phyloP scores from a whole-genome alignment of 768 basidiomycete genomes.

The Hydnum rufescens region DNA sequence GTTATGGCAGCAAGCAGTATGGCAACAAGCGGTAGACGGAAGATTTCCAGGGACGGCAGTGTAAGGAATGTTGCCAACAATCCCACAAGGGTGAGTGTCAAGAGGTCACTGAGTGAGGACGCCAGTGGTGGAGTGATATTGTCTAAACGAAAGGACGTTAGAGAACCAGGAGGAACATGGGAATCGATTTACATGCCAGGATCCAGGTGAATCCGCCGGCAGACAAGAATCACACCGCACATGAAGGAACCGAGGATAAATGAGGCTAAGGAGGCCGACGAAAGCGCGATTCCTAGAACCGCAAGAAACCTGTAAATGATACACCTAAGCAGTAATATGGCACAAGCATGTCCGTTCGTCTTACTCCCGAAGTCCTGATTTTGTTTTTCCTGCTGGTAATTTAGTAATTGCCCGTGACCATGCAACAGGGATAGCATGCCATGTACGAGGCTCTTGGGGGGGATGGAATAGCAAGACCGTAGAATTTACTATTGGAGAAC shows the following conservation, averaged over 20 bases:
- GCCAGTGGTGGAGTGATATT: slow-evolving; percentile 94
- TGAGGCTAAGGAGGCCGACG: slow-evolving; percentile 58
- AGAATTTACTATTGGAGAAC: too few species aligned
- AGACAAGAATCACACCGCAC: slow-evolving; percentile 63
- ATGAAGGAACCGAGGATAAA: slow-evolving; percentile 81
- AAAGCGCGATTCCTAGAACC: slow-evolving; percentile 61
- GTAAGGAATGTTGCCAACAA: slow-evolving; percentile 48
- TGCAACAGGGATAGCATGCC: too few species aligned
- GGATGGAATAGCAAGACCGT: too few species aligned
- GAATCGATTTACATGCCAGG: slow-evolving; percentile 36
- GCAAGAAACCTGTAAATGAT: slow-evolving; percentile 39
- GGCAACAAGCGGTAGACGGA: slow-evolving; percentile 16
- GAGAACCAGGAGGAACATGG: neutral
- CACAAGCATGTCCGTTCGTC: neutral
- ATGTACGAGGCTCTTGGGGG: too few species aligned
- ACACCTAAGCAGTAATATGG: neutral
- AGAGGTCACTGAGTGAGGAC: slow-evolving; percentile 76
- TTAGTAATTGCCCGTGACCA: too few species aligned
- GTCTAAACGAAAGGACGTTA: slow-evolving; percentile 27
- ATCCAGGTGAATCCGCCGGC: slow-evolving; percentile 54
- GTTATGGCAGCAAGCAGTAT: slow-evolving; percentile 29
- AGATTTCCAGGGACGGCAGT: slow-evolving; percentile 37
- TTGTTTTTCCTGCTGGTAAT: neutral
- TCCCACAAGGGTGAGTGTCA: slow-evolving; percentile 76
- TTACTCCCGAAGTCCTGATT: slow-evolving; percentile 7